phyloP scores from a whole-genome alignment of 78 protist species.

The Dictyostelium capitatum region DNA sequence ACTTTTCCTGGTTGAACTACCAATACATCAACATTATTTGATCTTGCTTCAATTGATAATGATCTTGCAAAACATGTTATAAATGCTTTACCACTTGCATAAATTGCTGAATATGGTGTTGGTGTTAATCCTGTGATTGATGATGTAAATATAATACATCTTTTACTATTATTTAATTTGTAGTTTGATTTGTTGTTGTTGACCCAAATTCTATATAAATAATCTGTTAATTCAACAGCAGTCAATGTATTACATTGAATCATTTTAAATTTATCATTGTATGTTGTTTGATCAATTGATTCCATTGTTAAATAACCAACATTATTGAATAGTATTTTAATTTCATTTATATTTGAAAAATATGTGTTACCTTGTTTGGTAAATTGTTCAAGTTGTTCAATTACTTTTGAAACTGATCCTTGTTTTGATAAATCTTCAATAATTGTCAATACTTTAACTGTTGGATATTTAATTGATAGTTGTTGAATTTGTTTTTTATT shows the following conservation, averaged over 20 bases:
- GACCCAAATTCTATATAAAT: conserved; percentile 30
- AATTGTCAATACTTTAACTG: not conserved
- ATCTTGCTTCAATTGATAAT: conserved; percentile 36
- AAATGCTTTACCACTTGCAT: conserved; percentile 37
- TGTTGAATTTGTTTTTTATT: not conserved
- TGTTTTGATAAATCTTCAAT: not conserved
- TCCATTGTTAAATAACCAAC: conserved; percentile 69
- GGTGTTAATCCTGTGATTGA: conserved; percentile 30
- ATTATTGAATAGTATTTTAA: conserved; percentile 35
- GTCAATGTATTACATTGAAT: conserved; percentile 37
- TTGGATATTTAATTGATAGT: not conserved
- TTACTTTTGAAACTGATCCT: not conserved
- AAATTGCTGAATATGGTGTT: conserved; percentile 54
- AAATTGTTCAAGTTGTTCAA: not conserved
- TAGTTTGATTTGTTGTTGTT: not conserved
- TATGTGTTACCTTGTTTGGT: not conserved
- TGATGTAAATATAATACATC: conserved; percentile 48
- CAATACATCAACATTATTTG: conserved; percentile 20
- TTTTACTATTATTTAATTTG: not conserved
- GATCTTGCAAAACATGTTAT: conserved; percentile 40
- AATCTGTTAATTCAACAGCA: conserved; percentile 28
- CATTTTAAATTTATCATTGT: conserved; percentile 18
- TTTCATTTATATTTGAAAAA: not conserved
- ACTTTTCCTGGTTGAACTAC: conserved; percentile 61
- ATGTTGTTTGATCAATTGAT: conserved; percentile 39